phyloP scores from a whole-genome alignment of 148 eudicot species.

The Tetragonia tetragonoides region DNA sequence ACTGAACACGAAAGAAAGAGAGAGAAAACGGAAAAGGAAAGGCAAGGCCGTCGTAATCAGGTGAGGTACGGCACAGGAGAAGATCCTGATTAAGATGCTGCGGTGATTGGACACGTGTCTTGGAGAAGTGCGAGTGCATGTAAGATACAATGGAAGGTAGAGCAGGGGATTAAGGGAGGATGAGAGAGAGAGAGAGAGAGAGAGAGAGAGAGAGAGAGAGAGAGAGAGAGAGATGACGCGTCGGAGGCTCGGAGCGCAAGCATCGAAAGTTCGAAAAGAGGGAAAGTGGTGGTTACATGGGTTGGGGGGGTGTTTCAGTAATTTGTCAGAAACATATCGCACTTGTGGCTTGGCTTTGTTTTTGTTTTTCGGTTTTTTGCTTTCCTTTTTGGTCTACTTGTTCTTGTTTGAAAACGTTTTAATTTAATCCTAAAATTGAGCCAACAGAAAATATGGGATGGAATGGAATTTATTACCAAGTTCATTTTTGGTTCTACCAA shows the following conservation, averaged over 20 bases:
- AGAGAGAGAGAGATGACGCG: background rate
- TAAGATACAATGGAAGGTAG: background rate
- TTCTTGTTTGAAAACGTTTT: background rate
- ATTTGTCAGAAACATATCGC: background rate
- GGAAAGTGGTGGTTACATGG: background rate
- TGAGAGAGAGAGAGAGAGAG: no score
- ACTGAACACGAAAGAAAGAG: background rate
- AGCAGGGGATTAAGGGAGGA: background rate
- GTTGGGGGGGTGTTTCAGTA: background rate
- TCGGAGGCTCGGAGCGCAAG: conserved; percentile 16
- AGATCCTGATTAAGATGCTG: background rate
- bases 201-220: background rate
- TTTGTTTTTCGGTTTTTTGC: no score
- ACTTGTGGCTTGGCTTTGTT: background rate
- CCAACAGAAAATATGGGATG: background rate
- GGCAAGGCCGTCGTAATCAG: background rate
- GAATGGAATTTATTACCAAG: background rate
- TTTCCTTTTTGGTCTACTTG: background rate
- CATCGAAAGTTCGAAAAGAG: conserved; percentile 23
- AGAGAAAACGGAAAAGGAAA: background rate
- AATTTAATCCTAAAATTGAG: background rate
- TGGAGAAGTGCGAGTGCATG: background rate
- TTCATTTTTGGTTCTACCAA: background rate
- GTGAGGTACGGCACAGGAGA: background rate
- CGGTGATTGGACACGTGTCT: background rate